phyloP scores from a whole-genome alignment of 352 stramenopile species.

The Globisporangium ultimum region DNA sequence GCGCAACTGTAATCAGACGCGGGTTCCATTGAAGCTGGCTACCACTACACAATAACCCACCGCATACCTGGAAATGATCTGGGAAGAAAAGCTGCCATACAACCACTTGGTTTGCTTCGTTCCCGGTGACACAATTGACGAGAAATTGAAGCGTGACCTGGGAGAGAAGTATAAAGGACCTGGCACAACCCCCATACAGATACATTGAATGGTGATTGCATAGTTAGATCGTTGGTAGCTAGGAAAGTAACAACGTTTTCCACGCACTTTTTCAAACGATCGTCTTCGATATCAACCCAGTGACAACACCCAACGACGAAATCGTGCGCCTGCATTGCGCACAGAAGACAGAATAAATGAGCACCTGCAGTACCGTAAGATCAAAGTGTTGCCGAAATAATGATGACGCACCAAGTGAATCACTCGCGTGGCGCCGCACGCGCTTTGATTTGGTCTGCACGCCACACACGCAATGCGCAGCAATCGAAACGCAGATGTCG shows the following conservation, averaged over 20 bases:
- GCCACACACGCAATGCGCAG: slow-evolving; percentile 67
- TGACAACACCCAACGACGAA: slow-evolving; percentile 35
- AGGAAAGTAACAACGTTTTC: slow-evolving; percentile 21
- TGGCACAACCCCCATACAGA: slow-evolving; percentile 10
- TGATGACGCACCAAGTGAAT: slow-evolving; percentile 18
- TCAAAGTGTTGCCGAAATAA: neutral
- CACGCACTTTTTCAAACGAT: slow-evolving; percentile 36
- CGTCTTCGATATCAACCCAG: slow-evolving; percentile 64
- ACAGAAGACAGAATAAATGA: neutral
- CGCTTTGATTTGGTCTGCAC: slow-evolving; percentile 45
- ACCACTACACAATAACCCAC: neutral
- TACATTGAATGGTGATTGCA: neutral
- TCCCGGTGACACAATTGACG: slow-evolving; percentile 58
- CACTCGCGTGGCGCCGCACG: slow-evolving; percentile 24
- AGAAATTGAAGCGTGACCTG: slow-evolving; percentile 77
- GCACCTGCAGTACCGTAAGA: slow-evolving; percentile 12
- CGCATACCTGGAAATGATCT: slow-evolving; percentile 56
- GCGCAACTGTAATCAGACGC: too few species aligned
- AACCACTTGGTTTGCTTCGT: slow-evolving; percentile 36
- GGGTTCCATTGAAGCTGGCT: too few species aligned
- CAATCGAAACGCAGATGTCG: slow-evolving; percentile 59
- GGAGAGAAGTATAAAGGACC: slow-evolving; percentile 37
- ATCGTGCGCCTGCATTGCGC: slow-evolving; percentile 28
- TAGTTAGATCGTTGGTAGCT: neutral
- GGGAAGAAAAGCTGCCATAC: slow-evolving; percentile 69